Conservation (phyloP, 768 basidiomycete species). For the Hypsizygus marmoreus region DNA sequence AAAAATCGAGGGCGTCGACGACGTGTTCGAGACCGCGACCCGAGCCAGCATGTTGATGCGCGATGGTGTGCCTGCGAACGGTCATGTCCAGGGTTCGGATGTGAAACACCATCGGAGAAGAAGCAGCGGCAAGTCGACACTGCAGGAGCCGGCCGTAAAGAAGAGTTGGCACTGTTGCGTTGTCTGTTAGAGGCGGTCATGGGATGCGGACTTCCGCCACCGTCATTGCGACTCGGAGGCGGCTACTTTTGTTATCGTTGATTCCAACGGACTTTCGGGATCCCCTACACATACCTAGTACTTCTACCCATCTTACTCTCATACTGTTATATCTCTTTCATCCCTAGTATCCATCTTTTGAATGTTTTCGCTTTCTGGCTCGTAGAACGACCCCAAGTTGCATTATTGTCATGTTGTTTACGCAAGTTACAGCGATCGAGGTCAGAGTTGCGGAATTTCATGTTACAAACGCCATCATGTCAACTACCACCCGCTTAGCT, state of each 20-base stretch:
- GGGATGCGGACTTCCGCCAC: background rate
- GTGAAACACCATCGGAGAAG: slow-evolving; percentile 53
- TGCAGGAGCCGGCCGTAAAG: slow-evolving; percentile 46
- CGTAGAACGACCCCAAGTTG: no score
- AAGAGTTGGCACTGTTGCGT: slow-evolving; percentile 73
- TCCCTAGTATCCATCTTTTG: slow-evolving; percentile 24
- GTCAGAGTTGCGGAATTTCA: background rate
- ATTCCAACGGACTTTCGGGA: slow-evolving; percentile 26
- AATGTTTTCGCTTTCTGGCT: slow-evolving; percentile 12
- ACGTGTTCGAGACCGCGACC: slow-evolving; percentile 97
- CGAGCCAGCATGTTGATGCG: slow-evolving; percentile 95
- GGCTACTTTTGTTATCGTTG: slow-evolving; percentile 7
- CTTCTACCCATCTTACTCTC: slow-evolving; percentile 22
- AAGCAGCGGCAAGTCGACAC: slow-evolving; percentile 48
- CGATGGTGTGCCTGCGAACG: slow-evolving; percentile 67
- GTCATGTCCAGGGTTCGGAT: slow-evolving; percentile 35
- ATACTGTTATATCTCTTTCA: slow-evolving; percentile 31
- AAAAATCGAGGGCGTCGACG: slow-evolving; percentile 91
- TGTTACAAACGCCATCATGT: slow-evolving; percentile 16
- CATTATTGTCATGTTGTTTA: background rate
- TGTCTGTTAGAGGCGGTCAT: slow-evolving; percentile 47
- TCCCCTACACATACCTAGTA: slow-evolving; percentile 25
- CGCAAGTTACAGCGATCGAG: background rate
- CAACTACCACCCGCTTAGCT: slow-evolving; percentile 12
- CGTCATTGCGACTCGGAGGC: background rate